Evolutionary conservation across 495 filamentous ascomycete genomes (phyloP).

Genomic region (Penicillium flavigenum): DNA sequence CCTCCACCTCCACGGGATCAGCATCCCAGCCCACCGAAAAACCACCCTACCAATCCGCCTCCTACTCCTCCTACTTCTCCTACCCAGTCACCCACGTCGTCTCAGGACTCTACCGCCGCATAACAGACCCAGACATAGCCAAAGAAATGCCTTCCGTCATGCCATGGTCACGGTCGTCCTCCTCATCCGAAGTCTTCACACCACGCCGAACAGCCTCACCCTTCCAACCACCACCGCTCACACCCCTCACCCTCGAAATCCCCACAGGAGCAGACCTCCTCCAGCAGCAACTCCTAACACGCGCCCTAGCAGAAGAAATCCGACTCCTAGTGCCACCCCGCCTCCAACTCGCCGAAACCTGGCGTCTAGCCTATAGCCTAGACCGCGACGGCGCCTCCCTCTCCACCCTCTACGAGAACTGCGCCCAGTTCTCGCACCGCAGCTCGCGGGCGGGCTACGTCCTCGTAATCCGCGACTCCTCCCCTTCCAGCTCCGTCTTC

Average conservation of each 20-base stretch:
- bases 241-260: conserved; percentile 50
- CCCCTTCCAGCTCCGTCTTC: conserved; percentile 63
- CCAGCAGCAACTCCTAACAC: conserved; percentile 59
- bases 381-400: conserved; percentile 89
- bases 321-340: conserved; percentile 82
- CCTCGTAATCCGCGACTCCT: conserved; percentile 74
- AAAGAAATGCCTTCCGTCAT: conserved; percentile 27
- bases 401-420: conserved; percentile 80
- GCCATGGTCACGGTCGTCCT: conserved; percentile 29
- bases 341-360: conserved; percentile 81
- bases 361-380: conserved; percentile 85
- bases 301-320: conserved; percentile 87
- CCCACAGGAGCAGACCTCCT: conserved; percentile 32
- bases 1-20: conserved; percentile 35
- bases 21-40: conserved; percentile 35
- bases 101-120: conserved; percentile 52
- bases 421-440: conserved; percentile 54
- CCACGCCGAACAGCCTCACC: conserved; percentile 55
- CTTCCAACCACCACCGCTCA: conserved; percentile 60
- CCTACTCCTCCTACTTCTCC: conserved; percentile 54
- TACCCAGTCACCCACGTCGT: conserved; percentile 57
- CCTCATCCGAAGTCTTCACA: conserved; percentile 44
- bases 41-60: conserved; percentile 35
- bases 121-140: conserved; percentile 44
- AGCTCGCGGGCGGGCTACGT: conserved; percentile 81